Evolutionary conservation across 768 basidiomycete genomes (phyloP).

Genomic region (Botryobasidium botryosum): DNA sequence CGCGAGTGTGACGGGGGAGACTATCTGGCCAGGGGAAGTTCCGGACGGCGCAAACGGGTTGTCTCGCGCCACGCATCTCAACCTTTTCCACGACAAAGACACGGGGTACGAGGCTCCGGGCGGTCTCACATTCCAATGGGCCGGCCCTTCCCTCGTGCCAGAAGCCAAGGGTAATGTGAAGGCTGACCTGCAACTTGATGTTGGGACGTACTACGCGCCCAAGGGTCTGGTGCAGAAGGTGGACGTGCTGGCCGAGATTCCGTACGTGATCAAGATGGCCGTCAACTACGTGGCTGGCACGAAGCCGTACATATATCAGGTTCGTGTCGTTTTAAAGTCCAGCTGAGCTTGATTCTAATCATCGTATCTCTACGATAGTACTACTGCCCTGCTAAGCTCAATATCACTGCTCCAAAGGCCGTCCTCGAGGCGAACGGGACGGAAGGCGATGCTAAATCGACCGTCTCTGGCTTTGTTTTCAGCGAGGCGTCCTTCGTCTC

Average conservation of each 20-base stretch:
- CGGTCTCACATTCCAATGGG: slow-evolving; percentile 62
- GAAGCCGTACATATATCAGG: slow-evolving; percentile 91
- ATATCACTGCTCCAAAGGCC: slow-evolving; percentile 27
- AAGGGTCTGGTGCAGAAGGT: slow-evolving; percentile 82
- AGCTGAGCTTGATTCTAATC: not conserved
- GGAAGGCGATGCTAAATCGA: slow-evolving; percentile 21
- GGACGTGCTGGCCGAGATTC: slow-evolving; percentile 89
- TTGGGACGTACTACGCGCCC: slow-evolving; percentile 40
- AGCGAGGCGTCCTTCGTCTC: slow-evolving; percentile 89
- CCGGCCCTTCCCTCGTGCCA: slow-evolving; percentile 41
- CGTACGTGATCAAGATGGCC: slow-evolving; percentile 78
- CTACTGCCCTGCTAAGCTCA: slow-evolving; percentile 37
- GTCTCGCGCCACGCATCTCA: slow-evolving; percentile 50
- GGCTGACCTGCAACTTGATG: slow-evolving; percentile 37
- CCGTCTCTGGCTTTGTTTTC: slow-evolving; percentile 56
- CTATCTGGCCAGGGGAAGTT: slow-evolving; percentile 50
- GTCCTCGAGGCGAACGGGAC: slow-evolving; percentile 24
- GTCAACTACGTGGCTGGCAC: slow-evolving; percentile 87
- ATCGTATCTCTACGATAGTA: slow-evolving; percentile 25
- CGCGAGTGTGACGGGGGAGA: slow-evolving; percentile 61
- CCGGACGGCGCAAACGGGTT: slow-evolving; percentile 31
- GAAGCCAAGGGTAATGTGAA: slow-evolving; percentile 36
- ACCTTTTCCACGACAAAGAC: slow-evolving; percentile 46
- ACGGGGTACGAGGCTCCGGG: slow-evolving; percentile 68
- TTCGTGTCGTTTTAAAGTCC: slow-evolving; percentile 20